Base-by-base conservation (phyloP, 306 rosid genomes). In the Rosa chinensis region DNA sequence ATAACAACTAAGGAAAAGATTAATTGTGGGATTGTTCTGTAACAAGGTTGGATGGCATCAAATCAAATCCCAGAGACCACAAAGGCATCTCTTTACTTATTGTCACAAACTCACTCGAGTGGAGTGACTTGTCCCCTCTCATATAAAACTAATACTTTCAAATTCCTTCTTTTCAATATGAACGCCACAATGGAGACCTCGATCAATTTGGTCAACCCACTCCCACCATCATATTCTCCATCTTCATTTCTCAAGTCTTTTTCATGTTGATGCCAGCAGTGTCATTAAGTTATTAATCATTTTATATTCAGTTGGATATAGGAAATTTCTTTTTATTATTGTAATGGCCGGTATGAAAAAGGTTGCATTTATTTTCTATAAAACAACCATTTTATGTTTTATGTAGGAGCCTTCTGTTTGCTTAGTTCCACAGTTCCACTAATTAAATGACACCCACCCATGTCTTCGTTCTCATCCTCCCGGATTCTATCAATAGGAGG, bases 11-110 rank as follows among this genome's bases (percentile, higher is more conserved):
- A 16, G 28, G 44, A 37, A 49, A 32, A 49, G 37, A 13, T 32
- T 43, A 35, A 32, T 11, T 48, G 50, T 59, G 58, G 71, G 61
- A 17, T 25, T 61, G 66, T 77, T 71, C 12, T 25, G 20, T 63
- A 39, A 67, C n/a, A 76, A 47, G 55, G 59, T 78, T 82, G 82
- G 87, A 87, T 84, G 89, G 85, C 86, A 82, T 79, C 84, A 83
- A 84, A 85, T 91, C 89, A 67, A 67, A 8, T 16, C 10, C 81
- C 74, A 58, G 82, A 76, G 84, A 86, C 32, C 85, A 59, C 69
- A 85, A 75, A 81, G 87, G 83, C 84, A 86, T 80, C 89, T 83
- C 86, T 64, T 85, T 82, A 87, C 88, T 87, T 74, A 18, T 80
- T 78, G 84, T 80, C 79, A 58, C 10, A 53, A 39, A 76, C 7